Base-by-base conservation (phyloP, 2,329 filamentous ascomycete species). In the Lecanosticta acicola region DNA sequence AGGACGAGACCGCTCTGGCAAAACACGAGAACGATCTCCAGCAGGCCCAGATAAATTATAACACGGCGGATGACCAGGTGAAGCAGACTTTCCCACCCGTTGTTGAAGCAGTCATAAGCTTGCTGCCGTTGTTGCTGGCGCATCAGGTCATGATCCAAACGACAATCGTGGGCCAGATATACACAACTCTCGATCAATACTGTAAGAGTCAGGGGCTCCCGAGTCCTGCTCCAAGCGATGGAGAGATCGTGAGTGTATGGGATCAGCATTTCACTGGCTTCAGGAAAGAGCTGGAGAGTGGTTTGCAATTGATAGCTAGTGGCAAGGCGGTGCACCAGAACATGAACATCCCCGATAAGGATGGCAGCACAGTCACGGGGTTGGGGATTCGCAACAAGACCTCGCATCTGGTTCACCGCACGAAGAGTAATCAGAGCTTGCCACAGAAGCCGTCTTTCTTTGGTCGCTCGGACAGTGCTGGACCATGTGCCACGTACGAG, bases 131-230 rank as follows among this genome's bases (percentile, higher is more conserved):
- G 42, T 71, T 94, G 16, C 74, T 90, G 9, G 75, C 77, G 33
- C 76, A 77, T 29, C 83, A 90, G 59, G 80, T 91, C 36, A 74
- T 84, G 60, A 81, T 89, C 20, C 87, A 91, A 65, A 89, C 89
- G 62, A 79, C 81, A 38, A 72, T 93, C 41, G 78, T 93, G 3
- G 87, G 81, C 0, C 75, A 89, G 50, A 81, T 87, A 56, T 93
- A 93, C 67, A 93, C 87, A 1, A 75, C 81, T 3, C 70, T 91
- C 4, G 81, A 89, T 62, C 80, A 78, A 46, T 93, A 84, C 65
- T 87, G 83, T 55, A 74, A 81, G 55, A 77, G 84, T 21, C 74
- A 81, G 55, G 73, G 77, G 3, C 83, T 89, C 57, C 83, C 84
- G 0, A 84, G 83, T 37, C 84, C 85, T 1, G 75, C 86, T 9